These are phyloP conservation scores for Anisogramma anomala DNA, from an alignment of 2,329 filamentous ascomycete genomes.

Conservation along the genomic window DNA sequence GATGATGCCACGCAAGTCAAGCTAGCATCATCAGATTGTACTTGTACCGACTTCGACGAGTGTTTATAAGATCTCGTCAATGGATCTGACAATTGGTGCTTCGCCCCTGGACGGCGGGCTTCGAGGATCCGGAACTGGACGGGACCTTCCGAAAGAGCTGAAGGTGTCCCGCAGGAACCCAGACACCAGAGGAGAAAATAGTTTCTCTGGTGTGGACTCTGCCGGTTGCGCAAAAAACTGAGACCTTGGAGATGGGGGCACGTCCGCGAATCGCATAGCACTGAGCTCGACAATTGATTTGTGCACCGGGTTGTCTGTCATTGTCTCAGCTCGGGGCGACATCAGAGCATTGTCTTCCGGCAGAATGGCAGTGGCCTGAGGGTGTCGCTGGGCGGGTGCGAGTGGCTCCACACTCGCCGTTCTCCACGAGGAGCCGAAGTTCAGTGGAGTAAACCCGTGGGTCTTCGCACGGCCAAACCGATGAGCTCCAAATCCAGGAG, in stretches of 20 bases:
- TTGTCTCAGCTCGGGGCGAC: slow-evolving; percentile 61
- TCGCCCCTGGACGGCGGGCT: slow-evolving; percentile 66
- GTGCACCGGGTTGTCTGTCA: slow-evolving; percentile 57
- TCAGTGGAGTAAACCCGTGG: slow-evolving; percentile 24
- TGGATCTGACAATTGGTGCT: slow-evolving; percentile 64
- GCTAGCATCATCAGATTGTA: neutral
- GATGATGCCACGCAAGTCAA: slow-evolving; percentile 6
- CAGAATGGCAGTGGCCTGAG: slow-evolving; percentile 25
- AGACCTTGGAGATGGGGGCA: slow-evolving; percentile 39
- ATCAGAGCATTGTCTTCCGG: slow-evolving; percentile 46
- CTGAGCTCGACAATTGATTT: slow-evolving; percentile 30
- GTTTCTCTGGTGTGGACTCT: slow-evolving; percentile 1
- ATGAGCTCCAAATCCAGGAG: slow-evolving; percentile 33
- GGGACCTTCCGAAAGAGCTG: slow-evolving; percentile 38
- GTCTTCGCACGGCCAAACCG: slow-evolving; percentile 28
- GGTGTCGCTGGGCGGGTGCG: slow-evolving; percentile 23
- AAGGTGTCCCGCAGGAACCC: slow-evolving; percentile 44
- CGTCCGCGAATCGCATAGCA: slow-evolving; percentile 42
- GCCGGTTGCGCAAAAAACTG: slow-evolving; percentile 29
- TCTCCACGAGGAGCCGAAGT: slow-evolving; percentile 12
- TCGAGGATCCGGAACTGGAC: slow-evolving; percentile 51
- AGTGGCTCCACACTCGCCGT: neutral
- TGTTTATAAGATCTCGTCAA: slow-evolving; percentile 60
- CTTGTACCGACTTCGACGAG: neutral
- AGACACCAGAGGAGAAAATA: slow-evolving; percentile 34